Base-by-base conservation (phyloP, 805 yeast genomes). In the Kuraishia floccosa region DNA sequence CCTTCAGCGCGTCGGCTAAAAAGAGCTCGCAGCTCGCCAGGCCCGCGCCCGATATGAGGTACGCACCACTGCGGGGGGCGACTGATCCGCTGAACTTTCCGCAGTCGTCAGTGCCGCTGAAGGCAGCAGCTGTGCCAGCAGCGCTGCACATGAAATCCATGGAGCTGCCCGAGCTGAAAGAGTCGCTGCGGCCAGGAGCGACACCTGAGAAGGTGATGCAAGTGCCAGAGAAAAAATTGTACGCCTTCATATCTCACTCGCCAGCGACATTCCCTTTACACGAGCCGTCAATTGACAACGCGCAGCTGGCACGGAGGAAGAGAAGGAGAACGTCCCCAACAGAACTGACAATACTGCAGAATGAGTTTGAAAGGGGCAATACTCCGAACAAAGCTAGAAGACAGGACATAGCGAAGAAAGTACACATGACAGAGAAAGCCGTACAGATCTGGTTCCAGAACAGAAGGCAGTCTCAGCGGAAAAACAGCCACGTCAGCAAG, bases 391-490 rank as follows among this genome's bases (percentile, higher is more conserved):
- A 77, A 50, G 57, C 66, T 27, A 67, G 79, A 47, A 72, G 97
- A 42, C 63, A 72, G 27, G 81, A 77, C 40, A 82, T 91, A 40
- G 95, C 97, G 4, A 54, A 60, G 19, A 71, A 64, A 40, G 93
- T 91, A 25, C 76, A 76, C 42, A 91, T 91, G 97, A 74, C 89
- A n/a, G 96, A 87, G 54, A 85, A 87, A 53, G 95, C 96, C 2
- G 94, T 91, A 22, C 98, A 91, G 59, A 85, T 89, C 39, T 91
- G 98, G 98, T 91, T 91, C 59, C 98, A 91, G 58, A 91, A 91
- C 56, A 82, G 76, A 54, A 72, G 98, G 54, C 96, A 89, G 56
- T 68, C 87, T 23, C 56, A 79, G 39, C 69, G 86, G 46, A 72
- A 76, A 43, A 40, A 40, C n/a, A 36, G 24, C 23, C 42, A 39